Conservation (phyloP, 345 rosid genomes). For the Euclidium syriacum region DNA sequence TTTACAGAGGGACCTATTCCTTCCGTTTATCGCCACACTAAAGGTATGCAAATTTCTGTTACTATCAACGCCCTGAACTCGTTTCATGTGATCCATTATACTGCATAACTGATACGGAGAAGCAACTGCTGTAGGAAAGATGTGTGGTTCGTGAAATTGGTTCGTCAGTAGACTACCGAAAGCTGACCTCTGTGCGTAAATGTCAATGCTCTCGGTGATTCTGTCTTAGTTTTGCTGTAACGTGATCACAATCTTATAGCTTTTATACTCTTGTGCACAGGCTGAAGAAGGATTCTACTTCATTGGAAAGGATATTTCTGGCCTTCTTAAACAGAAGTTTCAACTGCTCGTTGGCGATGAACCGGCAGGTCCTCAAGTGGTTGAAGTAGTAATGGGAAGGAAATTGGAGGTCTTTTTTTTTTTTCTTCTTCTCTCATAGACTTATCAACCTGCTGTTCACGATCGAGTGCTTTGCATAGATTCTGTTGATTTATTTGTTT, state of each 20-base stretch:
- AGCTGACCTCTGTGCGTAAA: conserved; percentile 68
- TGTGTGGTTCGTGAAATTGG: conserved; percentile 89
- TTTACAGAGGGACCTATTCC: conserved; percentile 89
- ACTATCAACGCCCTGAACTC: background rate
- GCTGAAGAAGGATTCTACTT: conserved; percentile 93
- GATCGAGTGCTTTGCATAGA: background rate
- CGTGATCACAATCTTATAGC: background rate
- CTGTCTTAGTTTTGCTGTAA: background rate
- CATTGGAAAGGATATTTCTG: conserved; percentile 57
- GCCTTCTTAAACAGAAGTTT: conserved; percentile 61
- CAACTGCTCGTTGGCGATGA: conserved; percentile 53
- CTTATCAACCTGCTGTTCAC: conserved; percentile 4
- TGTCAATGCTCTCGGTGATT: background rate
- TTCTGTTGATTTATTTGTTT: background rate
- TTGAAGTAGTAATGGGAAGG: conserved; percentile 97
- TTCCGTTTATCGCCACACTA: conserved; percentile 77
- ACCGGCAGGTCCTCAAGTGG: conserved; percentile 50
- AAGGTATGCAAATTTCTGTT: conserved; percentile 42
- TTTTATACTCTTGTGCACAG: conserved; percentile 38
- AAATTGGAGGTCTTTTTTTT: conserved; percentile 53
- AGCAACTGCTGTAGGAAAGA: conserved; percentile 60
- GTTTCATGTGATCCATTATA: background rate
- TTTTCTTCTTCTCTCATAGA: background rate
- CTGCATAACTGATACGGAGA: background rate
- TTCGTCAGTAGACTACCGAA: conserved; percentile 81